These are phyloP conservation scores for Macrolepiota fuliginosa DNA, from an alignment of 768 basidiomycete species.

Conservation along the genomic window DNA sequence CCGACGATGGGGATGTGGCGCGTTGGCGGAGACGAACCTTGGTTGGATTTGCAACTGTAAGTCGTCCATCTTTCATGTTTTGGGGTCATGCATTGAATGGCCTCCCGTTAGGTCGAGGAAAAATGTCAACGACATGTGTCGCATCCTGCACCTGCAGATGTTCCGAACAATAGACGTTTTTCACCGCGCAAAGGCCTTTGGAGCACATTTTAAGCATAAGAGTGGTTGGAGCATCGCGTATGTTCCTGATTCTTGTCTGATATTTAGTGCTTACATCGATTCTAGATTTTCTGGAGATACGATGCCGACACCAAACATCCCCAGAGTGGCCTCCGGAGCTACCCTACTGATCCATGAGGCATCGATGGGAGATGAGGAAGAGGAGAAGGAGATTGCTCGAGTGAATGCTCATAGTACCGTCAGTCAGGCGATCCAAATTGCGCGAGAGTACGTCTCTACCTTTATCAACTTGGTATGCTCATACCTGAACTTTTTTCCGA, in stretches of 20 bases:
- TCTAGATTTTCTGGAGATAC: slow-evolving; percentile 92
- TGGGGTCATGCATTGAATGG: not conserved
- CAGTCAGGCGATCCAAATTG: slow-evolving; percentile 82
- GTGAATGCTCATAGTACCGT: slow-evolving; percentile 88
- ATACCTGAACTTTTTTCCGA: not conserved
- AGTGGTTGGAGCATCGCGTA: slow-evolving; percentile 81
- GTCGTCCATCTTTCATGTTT: slow-evolving; percentile 9
- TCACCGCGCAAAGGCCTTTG: slow-evolving; percentile 75
- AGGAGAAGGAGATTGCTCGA: slow-evolving; percentile 67
- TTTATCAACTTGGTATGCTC: not conserved
- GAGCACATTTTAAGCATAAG: slow-evolving; percentile 60
- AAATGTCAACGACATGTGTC: slow-evolving; percentile 44
- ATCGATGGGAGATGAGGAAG: slow-evolving; percentile 87
- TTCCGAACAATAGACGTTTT: slow-evolving; percentile 70
- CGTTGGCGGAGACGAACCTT: slow-evolving; percentile 41
- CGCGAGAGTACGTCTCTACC: slow-evolving; percentile 50
- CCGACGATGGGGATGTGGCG: slow-evolving; percentile 38
- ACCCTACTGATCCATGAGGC: slow-evolving; percentile 94
- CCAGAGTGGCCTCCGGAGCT: slow-evolving; percentile 58
- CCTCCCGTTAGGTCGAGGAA: slow-evolving; percentile 37
- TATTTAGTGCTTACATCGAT: slow-evolving; percentile 18
- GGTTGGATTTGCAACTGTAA: slow-evolving; percentile 41
- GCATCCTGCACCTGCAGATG: slow-evolving; percentile 51
- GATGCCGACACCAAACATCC: slow-evolving; percentile 66
- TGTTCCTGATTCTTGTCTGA: slow-evolving; percentile 40